A percentile compares a stretch with the other conserved stretches of the same genome.
These are phyloP conservation scores for Pneumocystis oryctolagi DNA, from an alignment of 1,139 yeast genomes.

Conservation along the genomic window DNA sequence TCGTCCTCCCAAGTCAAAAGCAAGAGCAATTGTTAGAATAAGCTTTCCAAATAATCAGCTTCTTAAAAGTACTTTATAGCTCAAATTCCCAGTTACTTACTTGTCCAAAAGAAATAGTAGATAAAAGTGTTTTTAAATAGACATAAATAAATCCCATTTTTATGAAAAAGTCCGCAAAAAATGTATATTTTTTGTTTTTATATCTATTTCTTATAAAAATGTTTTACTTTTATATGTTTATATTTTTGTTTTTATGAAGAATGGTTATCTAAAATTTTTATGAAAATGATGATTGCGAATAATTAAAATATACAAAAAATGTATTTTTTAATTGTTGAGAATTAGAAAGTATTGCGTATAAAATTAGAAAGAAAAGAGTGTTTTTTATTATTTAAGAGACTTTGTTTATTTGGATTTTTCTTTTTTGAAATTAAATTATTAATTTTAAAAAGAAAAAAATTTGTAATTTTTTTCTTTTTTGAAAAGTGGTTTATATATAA, in stretches of 20 bases:
- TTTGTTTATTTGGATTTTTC: background rate
- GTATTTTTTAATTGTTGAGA: background rate
- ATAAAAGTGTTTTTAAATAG: background rate
- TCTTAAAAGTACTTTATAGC: background rate
- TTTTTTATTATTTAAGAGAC: background rate
- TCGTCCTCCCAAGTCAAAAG: slow-evolving; percentile 90
- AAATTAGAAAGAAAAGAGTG: background rate
- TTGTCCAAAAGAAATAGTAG: background rate
- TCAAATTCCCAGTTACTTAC: background rate
- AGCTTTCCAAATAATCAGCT: slow-evolving; percentile 22
- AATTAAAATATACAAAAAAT: background rate
- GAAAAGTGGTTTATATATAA: background rate
- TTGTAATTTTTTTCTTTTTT: background rate
- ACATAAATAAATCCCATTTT: background rate
- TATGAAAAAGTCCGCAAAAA: background rate
- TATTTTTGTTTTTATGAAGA: background rate
- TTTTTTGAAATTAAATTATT: too few relatives aligned
- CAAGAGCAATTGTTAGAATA: slow-evolving; percentile 73
- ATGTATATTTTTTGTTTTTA: background rate
- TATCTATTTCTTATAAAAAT: background rate
- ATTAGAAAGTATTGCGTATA: background rate
- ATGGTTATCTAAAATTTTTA: background rate
- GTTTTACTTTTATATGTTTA: background rate
- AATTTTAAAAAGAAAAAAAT: too few relatives aligned
- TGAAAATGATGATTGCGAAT: background rate